Percentiles rank a stretch among this genome's conserved stretches.
phyloP scores from a whole-genome alignment of 2,329 filamentous ascomycete species.

The Stagonosporopsis cucurbitacearum region DNA sequence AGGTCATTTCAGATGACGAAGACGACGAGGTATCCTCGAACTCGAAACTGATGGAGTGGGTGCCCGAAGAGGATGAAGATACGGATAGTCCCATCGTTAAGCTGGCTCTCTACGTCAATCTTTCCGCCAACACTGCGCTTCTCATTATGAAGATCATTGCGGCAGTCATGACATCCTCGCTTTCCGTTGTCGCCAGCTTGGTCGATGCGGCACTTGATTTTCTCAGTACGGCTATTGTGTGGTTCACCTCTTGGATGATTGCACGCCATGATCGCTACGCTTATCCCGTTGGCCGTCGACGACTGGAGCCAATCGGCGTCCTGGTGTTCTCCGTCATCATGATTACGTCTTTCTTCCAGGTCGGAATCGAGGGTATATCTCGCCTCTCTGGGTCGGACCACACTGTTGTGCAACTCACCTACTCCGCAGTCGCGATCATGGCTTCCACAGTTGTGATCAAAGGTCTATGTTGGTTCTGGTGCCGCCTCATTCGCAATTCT shows the following conservation, averaged over 20 bases:
- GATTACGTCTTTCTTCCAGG: conserved; percentile 84
- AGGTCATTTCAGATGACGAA: conserved; percentile 53
- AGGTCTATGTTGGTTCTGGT: conserved; percentile 84
- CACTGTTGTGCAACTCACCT: conserved; percentile 72
- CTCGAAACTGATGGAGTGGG: conserved; percentile 70
- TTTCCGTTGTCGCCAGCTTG: conserved; percentile 79
- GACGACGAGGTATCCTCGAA: conserved; percentile 50
- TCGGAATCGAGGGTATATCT: conserved; percentile 72
- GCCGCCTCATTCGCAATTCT: conserved; percentile 82
- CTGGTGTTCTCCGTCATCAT: conserved; percentile 83
- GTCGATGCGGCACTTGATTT: conserved; percentile 84
- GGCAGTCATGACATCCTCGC: conserved; percentile 77
- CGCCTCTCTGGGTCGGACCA: conserved; percentile 68
- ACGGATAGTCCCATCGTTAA: conserved; percentile 77
- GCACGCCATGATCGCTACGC: conserved; percentile 74
- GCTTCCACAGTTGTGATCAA: conserved; percentile 81
- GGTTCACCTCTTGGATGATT: conserved; percentile 77
- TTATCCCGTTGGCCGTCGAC: conserved; percentile 78
- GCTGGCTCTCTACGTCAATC: conserved; percentile 87
- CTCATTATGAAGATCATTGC: conserved; percentile 79
- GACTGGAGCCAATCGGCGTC: conserved; percentile 79
- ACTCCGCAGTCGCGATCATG: conserved; percentile 82
- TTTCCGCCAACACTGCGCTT: conserved; percentile 77
- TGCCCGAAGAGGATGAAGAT: conserved; percentile 73
- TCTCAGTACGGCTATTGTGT: conserved; percentile 80